Conservation (phyloP, 2,329 filamentous ascomycete species). For the Arthroderma sp. region DNA sequence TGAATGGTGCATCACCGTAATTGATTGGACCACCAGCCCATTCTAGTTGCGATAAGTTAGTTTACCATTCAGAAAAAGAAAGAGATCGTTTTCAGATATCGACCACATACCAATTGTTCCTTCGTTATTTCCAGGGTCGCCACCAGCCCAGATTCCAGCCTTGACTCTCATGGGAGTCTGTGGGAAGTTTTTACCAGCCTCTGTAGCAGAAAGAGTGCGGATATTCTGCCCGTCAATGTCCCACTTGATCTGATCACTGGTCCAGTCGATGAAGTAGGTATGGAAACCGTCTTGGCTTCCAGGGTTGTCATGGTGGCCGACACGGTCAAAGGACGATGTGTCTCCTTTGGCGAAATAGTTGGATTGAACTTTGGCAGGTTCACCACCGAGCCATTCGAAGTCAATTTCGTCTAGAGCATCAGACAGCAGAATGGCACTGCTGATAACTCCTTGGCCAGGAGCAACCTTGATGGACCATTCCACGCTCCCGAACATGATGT, state of each 20-base stretch:
- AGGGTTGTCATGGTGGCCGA: conserved; percentile 57
- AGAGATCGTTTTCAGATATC: background rate
- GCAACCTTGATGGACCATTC: conserved; percentile 76
- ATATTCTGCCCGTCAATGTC: conserved; percentile 65
- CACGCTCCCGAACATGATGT: conserved; percentile 97
- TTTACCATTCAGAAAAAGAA: background rate
- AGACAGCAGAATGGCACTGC: conserved; percentile 79
- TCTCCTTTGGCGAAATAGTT: conserved; percentile 96
- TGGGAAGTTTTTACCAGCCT: conserved; percentile 60
- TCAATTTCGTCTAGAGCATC: conserved; percentile 93
- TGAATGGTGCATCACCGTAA: conserved; percentile 70
- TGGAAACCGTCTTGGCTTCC: conserved; percentile 63
- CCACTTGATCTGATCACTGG: conserved; percentile 71
- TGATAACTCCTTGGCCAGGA: conserved; percentile 82
- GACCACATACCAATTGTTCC: conserved; percentile 56
- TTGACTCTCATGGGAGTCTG: conserved; percentile 94
- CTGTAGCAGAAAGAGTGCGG: conserved; percentile 56
- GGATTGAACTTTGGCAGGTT: conserved; percentile 66
- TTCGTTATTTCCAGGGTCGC: conserved; percentile 61
- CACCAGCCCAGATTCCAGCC: conserved; percentile 83
- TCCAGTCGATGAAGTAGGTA: conserved; percentile 91
- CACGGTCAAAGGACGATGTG: conserved; percentile 74
- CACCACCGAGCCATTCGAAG: conserved; percentile 84
- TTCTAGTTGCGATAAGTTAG: conserved; percentile 22
- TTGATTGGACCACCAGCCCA: conserved; percentile 83